Evolutionary conservation across 108 stramenopile species (phyloP).

Genomic region (Licmophora abbreviata): DNA sequence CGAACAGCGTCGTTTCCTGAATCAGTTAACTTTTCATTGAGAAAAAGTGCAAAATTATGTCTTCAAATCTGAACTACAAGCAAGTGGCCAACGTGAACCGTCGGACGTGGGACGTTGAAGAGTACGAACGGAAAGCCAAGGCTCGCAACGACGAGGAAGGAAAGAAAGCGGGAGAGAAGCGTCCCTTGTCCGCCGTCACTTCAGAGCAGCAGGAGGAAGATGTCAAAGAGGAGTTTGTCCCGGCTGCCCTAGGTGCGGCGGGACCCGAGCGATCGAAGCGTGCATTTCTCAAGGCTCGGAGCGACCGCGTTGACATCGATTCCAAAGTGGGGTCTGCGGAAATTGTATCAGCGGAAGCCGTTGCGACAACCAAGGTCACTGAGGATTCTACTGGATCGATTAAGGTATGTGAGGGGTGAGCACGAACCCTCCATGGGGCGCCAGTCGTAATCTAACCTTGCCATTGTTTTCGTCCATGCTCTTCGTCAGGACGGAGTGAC

Average conservation of each 20-base stretch:
- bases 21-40: no score
- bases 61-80: conserved; percentile 46
- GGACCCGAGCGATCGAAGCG: conserved; percentile 82
- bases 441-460: no score
- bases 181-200: not conserved
- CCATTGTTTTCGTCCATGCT: conserved; percentile 4
- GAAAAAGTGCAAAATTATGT: conserved; percentile 11
- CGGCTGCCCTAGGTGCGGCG: conserved; percentile 63
- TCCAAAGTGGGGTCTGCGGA: conserved; percentile 83
- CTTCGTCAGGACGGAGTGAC: conserved; percentile 37
- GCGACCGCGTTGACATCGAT: conserved; percentile 65
- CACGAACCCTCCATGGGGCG: not conserved
- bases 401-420: conserved; percentile 7
- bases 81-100: conserved; percentile 74
- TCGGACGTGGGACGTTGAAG: conserved; percentile 91
- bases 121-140: conserved; percentile 78
- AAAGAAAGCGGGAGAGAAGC: conserved; percentile 2
- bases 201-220: conserved; percentile 7
- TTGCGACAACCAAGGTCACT: conserved; percentile 24
- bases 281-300: conserved; percentile 86
- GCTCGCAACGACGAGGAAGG: conserved; percentile 34
- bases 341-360: conserved; percentile 69
- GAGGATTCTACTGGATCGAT: conserved; percentile 10
- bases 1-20: no score
- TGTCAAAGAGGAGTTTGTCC: conserved; percentile 79